phyloP scores from a whole-genome alignment of 2,329 filamentous ascomycete genomes.

The Penicillium sp. region DNA sequence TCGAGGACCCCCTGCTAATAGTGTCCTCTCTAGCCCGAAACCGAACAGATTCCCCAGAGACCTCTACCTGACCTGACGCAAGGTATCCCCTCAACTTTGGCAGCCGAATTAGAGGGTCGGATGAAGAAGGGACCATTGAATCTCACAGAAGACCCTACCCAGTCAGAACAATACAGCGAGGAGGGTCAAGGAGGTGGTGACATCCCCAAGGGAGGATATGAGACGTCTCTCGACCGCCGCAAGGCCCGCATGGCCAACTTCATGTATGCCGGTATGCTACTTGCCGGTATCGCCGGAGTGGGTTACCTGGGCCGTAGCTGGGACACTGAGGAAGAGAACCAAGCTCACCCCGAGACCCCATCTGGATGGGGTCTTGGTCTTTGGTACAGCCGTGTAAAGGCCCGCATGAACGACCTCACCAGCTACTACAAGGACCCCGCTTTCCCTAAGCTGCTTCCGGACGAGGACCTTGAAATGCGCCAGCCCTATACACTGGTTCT shows the following conservation, averaged over 20 bases:
- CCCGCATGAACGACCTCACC: slow-evolving; percentile 72
- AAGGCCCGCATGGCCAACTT: slow-evolving; percentile 75
- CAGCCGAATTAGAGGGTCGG: slow-evolving; percentile 65
- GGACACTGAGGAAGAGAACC: slow-evolving; percentile 72
- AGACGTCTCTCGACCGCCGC: slow-evolving; percentile 85
- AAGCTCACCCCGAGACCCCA: slow-evolving; percentile 68
- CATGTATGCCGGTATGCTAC: slow-evolving; percentile 64
- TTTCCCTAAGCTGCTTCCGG: slow-evolving; percentile 85
- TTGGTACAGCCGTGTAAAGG: slow-evolving; percentile 79
- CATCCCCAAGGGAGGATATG: slow-evolving; percentile 76
- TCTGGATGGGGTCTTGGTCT: slow-evolving; percentile 74
- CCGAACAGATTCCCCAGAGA: slow-evolving; percentile 52
- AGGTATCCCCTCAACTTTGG: slow-evolving; percentile 89
- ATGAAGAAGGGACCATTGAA: slow-evolving; percentile 47
- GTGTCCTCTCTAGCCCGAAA: slow-evolving; percentile 33
- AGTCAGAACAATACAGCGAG: slow-evolving; percentile 48
- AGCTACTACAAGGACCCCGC: slow-evolving; percentile 96
- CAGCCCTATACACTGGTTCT: slow-evolving; percentile 91
- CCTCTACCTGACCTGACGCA: slow-evolving; percentile 89
- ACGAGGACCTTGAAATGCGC: slow-evolving; percentile 70
- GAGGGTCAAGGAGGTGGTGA: slow-evolving; percentile 59
- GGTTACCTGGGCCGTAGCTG: slow-evolving; percentile 86
- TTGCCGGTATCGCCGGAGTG: slow-evolving; percentile 58
- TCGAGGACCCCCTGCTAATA: slow-evolving; percentile 8
- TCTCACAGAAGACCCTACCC: slow-evolving; percentile 54